Evolutionary conservation across 805 yeast genomes (phyloP).

Genomic region (Helenozyma rhizophorensis): DNA sequence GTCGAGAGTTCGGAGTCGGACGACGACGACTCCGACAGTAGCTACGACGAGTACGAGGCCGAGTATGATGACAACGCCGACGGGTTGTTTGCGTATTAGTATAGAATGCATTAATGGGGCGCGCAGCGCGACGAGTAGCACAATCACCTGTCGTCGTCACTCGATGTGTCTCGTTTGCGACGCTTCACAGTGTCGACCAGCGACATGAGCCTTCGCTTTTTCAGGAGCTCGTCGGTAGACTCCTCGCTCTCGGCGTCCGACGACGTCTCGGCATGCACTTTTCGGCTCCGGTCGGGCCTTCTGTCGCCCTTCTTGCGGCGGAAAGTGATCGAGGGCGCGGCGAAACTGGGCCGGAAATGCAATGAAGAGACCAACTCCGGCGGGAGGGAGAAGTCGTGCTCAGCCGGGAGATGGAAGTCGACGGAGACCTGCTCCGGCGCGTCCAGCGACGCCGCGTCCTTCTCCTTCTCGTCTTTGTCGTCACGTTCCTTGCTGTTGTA

Average conservation of each 20-base stretch:
- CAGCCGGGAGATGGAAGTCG: constrained; percentile 17
- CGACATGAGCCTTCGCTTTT: constrained; percentile 2
- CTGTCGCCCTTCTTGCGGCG: constrained; percentile 10
- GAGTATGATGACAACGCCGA: constrained; percentile 59
- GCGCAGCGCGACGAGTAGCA: too few species aligned
- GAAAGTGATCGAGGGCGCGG: constrained; percentile 38
- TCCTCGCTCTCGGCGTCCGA: constrained; percentile 20
- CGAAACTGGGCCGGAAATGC: constrained; percentile 31
- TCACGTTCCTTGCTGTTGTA: constrained; percentile 11
- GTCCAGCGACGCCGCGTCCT: background rate
- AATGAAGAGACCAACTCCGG: constrained; percentile 24
- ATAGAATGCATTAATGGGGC: constrained; percentile 7
- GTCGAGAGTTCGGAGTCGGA: constrained; percentile 40
- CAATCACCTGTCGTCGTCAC: too few species aligned
- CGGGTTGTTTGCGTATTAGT: constrained; percentile 43
- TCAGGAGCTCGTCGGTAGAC: constrained; percentile 11
- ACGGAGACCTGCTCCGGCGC: background rate
- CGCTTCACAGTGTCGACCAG: constrained; percentile 4
- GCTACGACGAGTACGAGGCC: constrained; percentile 38
- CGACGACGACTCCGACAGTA: constrained; percentile 34
- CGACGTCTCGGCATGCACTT: constrained; percentile 8
- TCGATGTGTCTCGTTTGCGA: constrained; percentile 4
- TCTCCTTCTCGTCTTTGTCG: background rate
- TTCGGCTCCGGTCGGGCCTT: background rate
- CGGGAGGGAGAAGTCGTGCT: constrained; percentile 29